A percentile compares a stretch with the other conserved stretches of the same genome.
phyloP scores from a whole-genome alignment of 305 asterid species.

The Solanum hybrid region DNA sequence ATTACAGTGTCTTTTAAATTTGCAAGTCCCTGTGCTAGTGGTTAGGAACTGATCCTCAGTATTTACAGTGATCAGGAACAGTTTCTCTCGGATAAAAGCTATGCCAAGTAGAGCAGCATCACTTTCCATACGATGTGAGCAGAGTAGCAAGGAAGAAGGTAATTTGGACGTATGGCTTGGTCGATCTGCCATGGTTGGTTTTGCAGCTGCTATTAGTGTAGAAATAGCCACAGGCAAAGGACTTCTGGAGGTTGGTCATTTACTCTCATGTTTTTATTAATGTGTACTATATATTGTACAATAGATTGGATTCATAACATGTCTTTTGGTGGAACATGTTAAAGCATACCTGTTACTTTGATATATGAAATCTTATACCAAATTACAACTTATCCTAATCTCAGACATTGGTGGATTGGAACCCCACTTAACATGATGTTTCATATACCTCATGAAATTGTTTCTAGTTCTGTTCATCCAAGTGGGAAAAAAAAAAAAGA shows the following conservation, averaged over 20 bases:
- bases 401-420: neutral
- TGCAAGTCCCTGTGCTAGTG: neutral
- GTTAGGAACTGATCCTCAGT: neutral
- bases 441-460: neutral
- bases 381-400: neutral
- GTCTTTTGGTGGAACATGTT: neutral
- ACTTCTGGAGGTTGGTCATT: slow-evolving; percentile 60
- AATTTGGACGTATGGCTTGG: slow-evolving; percentile 78
- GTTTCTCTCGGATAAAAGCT: slow-evolving; percentile 12
- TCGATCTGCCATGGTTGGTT: slow-evolving; percentile 74
- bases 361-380: neutral
- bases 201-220: slow-evolving; percentile 64
- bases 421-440: neutral
- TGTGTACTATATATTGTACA: neutral
- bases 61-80: slow-evolving; percentile 34
- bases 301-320: neutral
- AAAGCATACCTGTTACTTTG: neutral
- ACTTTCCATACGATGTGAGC: slow-evolving; percentile 57
- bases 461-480: neutral
- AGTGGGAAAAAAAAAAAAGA: neutral
- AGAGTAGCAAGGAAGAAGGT: slow-evolving; percentile 43
- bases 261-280: neutral
- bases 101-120: slow-evolving; percentile 17
- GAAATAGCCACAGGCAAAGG: slow-evolving; percentile 81
- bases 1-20: neutral